Evolutionary conservation across 2,329 filamentous ascomycete species (phyloP).

Genomic region (Colletotrichum endophyticum): DNA sequence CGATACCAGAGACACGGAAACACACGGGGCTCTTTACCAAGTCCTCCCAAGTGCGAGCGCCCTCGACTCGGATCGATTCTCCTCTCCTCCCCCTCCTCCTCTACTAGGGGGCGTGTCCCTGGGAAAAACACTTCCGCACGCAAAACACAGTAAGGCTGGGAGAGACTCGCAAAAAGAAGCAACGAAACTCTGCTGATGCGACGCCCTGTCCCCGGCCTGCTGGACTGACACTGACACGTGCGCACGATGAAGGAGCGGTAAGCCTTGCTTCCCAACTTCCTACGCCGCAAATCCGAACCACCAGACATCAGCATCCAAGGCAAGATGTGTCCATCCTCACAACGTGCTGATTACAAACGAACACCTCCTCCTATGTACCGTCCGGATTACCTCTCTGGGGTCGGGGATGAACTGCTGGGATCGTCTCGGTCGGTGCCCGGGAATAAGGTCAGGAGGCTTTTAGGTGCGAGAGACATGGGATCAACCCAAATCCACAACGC

Average conservation of each 20-base stretch:
- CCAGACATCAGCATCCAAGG: not conserved
- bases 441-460: not conserved
- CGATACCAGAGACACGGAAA: not conserved
- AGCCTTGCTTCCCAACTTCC: not conserved
- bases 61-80: not conserved
- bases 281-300: not conserved
- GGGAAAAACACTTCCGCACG: not conserved
- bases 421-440: not conserved
- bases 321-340: not conserved
- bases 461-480: not conserved
- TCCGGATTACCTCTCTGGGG: not conserved
- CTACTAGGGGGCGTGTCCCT: not conserved
- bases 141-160: not conserved
- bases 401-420: constrained; percentile 9
- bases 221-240: constrained; percentile 6
- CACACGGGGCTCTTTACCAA: not conserved
- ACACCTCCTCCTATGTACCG: not conserved
- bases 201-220: not conserved
- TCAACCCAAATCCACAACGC: not conserved
- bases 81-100: no score
- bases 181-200: not conserved
- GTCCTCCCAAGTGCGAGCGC: not conserved
- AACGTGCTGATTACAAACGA: not conserved
- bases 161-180: not conserved
- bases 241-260: not conserved